phyloP scores from a whole-genome alignment of 176 grass and related monocot genomes.

The Hyparrhenia diplandra region DNA sequence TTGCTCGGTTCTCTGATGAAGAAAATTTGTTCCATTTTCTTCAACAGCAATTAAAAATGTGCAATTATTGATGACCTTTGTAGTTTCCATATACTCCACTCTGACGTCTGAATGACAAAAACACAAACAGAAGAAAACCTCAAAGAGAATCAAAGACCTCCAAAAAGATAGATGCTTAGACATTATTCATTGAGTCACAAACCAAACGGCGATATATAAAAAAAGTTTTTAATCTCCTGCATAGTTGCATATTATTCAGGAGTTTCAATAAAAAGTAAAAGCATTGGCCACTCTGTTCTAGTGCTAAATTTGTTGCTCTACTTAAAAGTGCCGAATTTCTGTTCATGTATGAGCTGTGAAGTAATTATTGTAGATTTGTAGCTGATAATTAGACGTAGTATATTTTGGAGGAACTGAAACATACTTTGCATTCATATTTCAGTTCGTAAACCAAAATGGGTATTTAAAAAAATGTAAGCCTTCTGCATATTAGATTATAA shows the following conservation, averaged over 20 bases:
- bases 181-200: slow-evolving; percentile 2
- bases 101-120: neutral
- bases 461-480: too few species aligned
- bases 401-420: too few species aligned
- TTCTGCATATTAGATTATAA: too few species aligned
- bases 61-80: too few species aligned
- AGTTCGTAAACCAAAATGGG: too few species aligned
- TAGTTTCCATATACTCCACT: too few species aligned
- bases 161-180: neutral
- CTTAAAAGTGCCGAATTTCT: neutral
- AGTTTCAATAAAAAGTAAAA: neutral
- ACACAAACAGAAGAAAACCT: neutral
- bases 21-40: too few species aligned
- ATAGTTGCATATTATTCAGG: neutral
- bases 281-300: neutral
- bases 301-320: neutral
- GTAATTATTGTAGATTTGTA: too few species aligned
- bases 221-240: neutral
- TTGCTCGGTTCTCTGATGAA: too few species aligned
- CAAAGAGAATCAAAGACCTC: neutral
- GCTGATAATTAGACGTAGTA: too few species aligned
- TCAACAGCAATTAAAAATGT: too few species aligned
- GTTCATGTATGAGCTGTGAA: neutral
- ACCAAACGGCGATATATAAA: slow-evolving; percentile 26
- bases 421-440: too few species aligned